Conservation (phyloP, 495 filamentous ascomycete species). For the Rostrohypoxylon terebratum region DNA sequence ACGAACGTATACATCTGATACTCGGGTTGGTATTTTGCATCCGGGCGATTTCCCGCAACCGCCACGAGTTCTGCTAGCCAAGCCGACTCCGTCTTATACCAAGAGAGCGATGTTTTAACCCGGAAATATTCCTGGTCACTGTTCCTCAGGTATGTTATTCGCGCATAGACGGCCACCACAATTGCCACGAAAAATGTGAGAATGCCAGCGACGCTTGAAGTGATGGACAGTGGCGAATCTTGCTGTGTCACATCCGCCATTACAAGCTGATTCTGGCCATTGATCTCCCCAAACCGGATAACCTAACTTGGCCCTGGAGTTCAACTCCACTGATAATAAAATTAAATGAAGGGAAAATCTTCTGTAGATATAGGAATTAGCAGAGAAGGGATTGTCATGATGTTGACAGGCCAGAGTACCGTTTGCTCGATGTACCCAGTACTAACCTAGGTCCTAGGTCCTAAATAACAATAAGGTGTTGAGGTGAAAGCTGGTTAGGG, state of each 20-base stretch:
- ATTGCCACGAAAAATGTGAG: slow-evolving; percentile 55
- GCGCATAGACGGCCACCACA: slow-evolving; percentile 49
- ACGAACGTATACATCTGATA: slow-evolving; percentile 54
- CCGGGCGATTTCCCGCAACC: slow-evolving; percentile 22
- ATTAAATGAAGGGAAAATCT: neutral
- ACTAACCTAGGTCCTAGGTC: no score
- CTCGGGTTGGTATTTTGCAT: slow-evolving; percentile 38
- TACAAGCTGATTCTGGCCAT: slow-evolving; percentile 6
- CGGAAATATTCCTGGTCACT: slow-evolving; percentile 54
- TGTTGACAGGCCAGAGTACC: neutral
- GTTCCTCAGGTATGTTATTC: slow-evolving; percentile 51
- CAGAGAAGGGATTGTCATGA: neutral
- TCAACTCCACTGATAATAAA: neutral
- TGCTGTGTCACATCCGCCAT: slow-evolving; percentile 44
- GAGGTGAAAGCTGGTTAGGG: no score
- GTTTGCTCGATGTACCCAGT: neutral
- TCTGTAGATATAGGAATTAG: neutral
- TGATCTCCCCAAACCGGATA: neutral
- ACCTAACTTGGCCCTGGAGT: neutral
- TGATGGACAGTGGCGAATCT: slow-evolving; percentile 49
- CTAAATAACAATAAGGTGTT: no score
- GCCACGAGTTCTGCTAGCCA: slow-evolving; percentile 51
- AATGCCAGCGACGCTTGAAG: slow-evolving; percentile 53
- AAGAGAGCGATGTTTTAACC: slow-evolving; percentile 51
- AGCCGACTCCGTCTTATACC: slow-evolving; percentile 55